phyloP scores from a whole-genome alignment of 2,329 filamentous ascomycete species.

The Stachybotrys echinatus region DNA sequence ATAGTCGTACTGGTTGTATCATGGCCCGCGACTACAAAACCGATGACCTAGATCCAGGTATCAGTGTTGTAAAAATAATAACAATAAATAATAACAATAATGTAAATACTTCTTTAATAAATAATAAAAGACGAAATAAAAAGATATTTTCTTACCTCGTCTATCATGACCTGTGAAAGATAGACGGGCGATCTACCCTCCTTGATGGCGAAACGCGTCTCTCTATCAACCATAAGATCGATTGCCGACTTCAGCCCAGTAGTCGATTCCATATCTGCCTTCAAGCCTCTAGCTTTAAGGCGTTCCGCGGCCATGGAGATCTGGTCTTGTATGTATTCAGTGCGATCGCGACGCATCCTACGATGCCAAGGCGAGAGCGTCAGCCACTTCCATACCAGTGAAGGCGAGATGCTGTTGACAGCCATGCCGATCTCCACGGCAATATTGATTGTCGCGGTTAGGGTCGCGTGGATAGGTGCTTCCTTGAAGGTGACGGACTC shows the following conservation, averaged over 20 bases:
- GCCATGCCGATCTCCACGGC: neutral
- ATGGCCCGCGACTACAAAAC: conserved; percentile 10
- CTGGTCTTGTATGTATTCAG: conserved; percentile 2
- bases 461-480: conserved; percentile 16
- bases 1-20: conserved; percentile 15
- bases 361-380: neutral
- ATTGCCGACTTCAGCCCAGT: conserved; percentile 16
- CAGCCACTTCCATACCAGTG: neutral
- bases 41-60: conserved; percentile 1
- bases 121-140: too few species aligned
- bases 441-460: conserved; percentile 5
- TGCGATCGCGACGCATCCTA: neutral
- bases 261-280: neutral
- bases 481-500: conserved; percentile 8
- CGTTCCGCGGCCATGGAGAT: neutral
- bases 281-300: neutral
- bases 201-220: conserved; percentile 22
- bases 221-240: conserved; percentile 25
- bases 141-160: conserved; percentile 17
- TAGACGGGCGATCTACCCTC: conserved; percentile 18
- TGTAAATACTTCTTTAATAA: too few species aligned
- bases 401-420: neutral
- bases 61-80: neutral
- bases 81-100: neutral
- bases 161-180: conserved; percentile 17